Evolutionary conservation across 176 grass and related monocot genomes (phyloP), one percentile per base, ranked within the genome.

Genomic region (Pontederia paniculata): DNA sequence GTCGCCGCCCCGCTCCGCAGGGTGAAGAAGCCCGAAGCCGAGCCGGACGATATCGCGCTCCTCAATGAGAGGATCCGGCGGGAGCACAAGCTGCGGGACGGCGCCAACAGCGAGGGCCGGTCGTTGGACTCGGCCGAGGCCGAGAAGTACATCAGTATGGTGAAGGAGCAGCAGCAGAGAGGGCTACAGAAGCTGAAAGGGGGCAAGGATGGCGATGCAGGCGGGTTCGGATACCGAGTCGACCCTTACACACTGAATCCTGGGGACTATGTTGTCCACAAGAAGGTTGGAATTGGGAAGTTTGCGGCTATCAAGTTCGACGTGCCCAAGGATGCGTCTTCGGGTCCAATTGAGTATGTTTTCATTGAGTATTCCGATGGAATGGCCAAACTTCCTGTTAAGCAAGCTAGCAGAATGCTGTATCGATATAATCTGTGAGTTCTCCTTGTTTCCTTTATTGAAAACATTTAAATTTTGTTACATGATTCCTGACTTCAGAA

Each of bases 391-490:
- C 87, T 90, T 62, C 85, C 80, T 4, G 83, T 97, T 60, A 79
- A 87, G 54, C 86, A 87, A 76, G 86, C 86, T 15, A 54, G 77
- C 5, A 76, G 79, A 66, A 71, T 97, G 73, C 86, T 97, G 67
- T 97, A 97, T 71, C 72, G 91, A 71, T 97, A 97, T 60, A 90
- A 90, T 88, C 57, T 89, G 86, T 97, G 84, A 63, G 74, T 54
- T 7, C 46, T 21, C 25, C 67, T 37, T 19, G 60, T 48, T 3
- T 21, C 41, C 16, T 54, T 12, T 0, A 20, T 14, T 19, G 0
- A 14, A 22, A 14, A 14, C 5, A 37, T 37, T 37, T 37, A 37
- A 37, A 5, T 37, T 37, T 37, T 37, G 7, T 37, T 37, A 2
- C 28, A 37, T 37, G 28, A 1, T 2, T 37, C 28, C 28, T 37